phyloP scores from a whole-genome alignment of 148 eudicot genomes.

The Rhododendron ovatum region DNA sequence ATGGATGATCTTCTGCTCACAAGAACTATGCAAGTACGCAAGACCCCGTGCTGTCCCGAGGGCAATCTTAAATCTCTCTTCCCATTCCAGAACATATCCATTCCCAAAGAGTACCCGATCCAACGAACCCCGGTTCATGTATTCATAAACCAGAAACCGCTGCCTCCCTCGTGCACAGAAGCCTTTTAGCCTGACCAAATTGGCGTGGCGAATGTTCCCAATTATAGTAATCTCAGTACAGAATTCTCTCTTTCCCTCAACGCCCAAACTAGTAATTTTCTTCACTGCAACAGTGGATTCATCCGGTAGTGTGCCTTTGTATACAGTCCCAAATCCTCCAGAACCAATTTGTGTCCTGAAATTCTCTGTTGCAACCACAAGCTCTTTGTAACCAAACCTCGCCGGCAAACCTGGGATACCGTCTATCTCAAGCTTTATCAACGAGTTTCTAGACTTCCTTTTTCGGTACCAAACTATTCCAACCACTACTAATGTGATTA shows the following conservation, averaged over 20 bases:
- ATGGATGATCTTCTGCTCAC: too few relatives aligned
- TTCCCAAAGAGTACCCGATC: conserved; percentile 53
- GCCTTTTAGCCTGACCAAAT: conserved; percentile 65
- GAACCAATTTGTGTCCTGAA: conserved; percentile 56
- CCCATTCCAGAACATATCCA: conserved; percentile 69
- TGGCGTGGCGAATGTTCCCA: conserved; percentile 68
- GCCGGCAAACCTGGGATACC: conserved; percentile 62
- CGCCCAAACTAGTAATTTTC: conserved; percentile 49
- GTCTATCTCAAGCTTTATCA: conserved; percentile 47
- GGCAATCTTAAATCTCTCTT: conserved; percentile 48
- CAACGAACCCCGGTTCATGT: conserved; percentile 70
- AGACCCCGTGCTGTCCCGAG: too few relatives aligned
- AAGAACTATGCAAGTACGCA: too few relatives aligned
- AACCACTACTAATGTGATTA: conserved; percentile 5
- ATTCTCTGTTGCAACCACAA: conserved; percentile 49
- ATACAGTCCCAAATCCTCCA: conserved; percentile 74
- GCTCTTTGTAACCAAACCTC: conserved; percentile 45
- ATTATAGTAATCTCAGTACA: conserved; percentile 74
- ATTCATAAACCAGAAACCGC: conserved; percentile 69
- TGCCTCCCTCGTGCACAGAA: conserved; percentile 56
- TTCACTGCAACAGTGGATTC: conserved; percentile 60
- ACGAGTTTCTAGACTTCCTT: conserved; percentile 19
- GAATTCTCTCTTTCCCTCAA: conserved; percentile 62
- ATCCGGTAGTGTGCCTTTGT: conserved; percentile 50
- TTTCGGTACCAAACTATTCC: conserved; percentile 35